Evolutionary conservation across 495 filamentous ascomycete species (phyloP).

Genomic region (Bombardia bombarda): DNA sequence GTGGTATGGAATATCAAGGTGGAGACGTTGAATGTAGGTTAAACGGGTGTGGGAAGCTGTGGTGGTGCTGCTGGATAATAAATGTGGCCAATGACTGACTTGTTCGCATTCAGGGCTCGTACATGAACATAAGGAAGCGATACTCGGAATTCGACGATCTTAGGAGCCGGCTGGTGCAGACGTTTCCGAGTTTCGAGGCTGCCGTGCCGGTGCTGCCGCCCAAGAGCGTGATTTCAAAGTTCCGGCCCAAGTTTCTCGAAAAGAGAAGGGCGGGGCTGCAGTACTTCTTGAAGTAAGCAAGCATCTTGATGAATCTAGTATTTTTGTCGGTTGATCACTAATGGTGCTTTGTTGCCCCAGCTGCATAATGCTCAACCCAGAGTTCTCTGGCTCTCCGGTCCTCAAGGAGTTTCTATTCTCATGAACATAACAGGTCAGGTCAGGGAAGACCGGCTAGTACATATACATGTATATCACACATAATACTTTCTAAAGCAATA

Average conservation of each 20-base stretch:
- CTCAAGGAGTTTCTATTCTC: constrained; percentile 51
- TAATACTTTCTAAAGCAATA: background rate
- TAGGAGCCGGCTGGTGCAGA: constrained; percentile 37
- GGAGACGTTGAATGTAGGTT: constrained; percentile 40
- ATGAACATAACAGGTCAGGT: constrained; percentile 16
- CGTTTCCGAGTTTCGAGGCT: constrained; percentile 47
- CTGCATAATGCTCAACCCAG: constrained; percentile 49
- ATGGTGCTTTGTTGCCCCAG: constrained; percentile 15
- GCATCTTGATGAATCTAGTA: background rate
- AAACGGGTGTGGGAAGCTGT: background rate
- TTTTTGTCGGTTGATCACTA: background rate
- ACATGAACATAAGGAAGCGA: constrained; percentile 48
- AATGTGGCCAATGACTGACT: background rate
- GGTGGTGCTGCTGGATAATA: too few relatives aligned
- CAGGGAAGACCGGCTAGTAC: background rate
- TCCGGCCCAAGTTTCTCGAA: constrained; percentile 44
- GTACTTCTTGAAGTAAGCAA: constrained; percentile 47
- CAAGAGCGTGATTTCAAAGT: constrained; percentile 47
- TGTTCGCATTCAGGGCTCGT: constrained; percentile 30
- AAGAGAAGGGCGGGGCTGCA: constrained; percentile 44
- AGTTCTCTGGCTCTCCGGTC: constrained; percentile 48
- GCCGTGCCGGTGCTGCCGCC: constrained; percentile 48
- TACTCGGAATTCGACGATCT: constrained; percentile 54
- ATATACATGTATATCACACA: background rate
- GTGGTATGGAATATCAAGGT: constrained; percentile 49